Evolutionary conservation across 352 stramenopile genomes (phyloP).

Genomic region (Phytophthora macrochlamydospora): DNA sequence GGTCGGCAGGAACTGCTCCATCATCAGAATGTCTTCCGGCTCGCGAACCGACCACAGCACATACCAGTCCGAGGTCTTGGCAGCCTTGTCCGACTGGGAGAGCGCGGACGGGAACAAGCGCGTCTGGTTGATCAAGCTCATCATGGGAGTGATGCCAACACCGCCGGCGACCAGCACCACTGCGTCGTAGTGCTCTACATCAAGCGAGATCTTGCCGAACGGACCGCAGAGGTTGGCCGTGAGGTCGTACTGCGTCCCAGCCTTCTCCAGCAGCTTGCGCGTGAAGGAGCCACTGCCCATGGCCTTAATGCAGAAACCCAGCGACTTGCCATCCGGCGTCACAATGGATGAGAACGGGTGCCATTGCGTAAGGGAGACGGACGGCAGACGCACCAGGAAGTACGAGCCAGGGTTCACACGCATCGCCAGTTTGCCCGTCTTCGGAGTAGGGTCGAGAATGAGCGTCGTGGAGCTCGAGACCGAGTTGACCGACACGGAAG

Average conservation of each 20-base stretch:
- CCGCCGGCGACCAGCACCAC: conserved; percentile 73
- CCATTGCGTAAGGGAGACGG: conserved; percentile 70
- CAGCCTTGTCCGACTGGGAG: conserved; percentile 19
- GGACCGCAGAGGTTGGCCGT: conserved; percentile 66
- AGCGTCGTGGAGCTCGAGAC: conserved; percentile 56
- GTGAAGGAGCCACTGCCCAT: conserved; percentile 65
- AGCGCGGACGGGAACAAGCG: conserved; percentile 32
- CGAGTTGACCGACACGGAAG: conserved; percentile 42
- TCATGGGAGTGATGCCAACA: conserved; percentile 80
- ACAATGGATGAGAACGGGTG: conserved; percentile 86
- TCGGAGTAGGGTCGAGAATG: conserved; percentile 50
- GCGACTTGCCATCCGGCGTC: conserved; percentile 68
- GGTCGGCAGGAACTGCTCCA: conserved; percentile 69
- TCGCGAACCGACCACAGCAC: conserved; percentile 70
- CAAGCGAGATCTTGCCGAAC: conserved; percentile 66
- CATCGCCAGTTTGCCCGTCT: conserved; percentile 66
- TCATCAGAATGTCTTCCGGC: conserved; percentile 70
- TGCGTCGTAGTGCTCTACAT: conserved; percentile 69
- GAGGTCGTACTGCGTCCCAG: conserved; percentile 46
- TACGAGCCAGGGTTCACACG: conserved; percentile 68
- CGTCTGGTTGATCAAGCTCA: conserved; percentile 79
- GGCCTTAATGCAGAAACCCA: conserved; percentile 78
- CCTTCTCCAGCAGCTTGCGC: conserved; percentile 49
- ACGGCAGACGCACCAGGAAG: conserved; percentile 78
- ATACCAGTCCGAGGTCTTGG: conserved; percentile 53